Conservation (phyloP, 345 rosid species). For the Bruguiera parviflora region DNA sequence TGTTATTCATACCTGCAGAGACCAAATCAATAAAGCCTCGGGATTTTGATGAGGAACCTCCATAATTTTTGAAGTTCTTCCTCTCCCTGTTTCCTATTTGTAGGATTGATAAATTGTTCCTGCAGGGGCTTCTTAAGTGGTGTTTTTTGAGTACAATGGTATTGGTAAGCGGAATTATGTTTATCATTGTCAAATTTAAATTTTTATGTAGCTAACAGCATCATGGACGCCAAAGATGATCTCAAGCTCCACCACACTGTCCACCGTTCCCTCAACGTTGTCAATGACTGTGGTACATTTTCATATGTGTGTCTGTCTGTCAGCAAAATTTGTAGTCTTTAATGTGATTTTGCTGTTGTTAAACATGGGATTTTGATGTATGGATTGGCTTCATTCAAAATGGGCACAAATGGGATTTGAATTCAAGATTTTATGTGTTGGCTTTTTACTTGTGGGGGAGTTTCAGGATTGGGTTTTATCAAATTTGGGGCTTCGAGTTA, state of each 20-base stretch:
- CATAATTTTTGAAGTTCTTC: not conserved
- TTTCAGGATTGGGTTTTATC: not conserved
- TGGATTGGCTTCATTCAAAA: too few relatives aligned
- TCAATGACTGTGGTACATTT: slow-evolving; percentile 74
- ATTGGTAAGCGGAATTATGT: not conserved
- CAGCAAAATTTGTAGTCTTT: not conserved
- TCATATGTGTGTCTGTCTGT: too few relatives aligned
- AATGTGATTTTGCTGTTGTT: not conserved
- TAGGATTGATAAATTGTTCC: slow-evolving; percentile 1
- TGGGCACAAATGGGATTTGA: too few relatives aligned
- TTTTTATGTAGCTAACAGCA: slow-evolving; percentile 28
- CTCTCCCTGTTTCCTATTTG: not conserved
- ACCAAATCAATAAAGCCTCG: too few relatives aligned
- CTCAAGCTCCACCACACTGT: slow-evolving; percentile 94
- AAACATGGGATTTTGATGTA: too few relatives aligned
- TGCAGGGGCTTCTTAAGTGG: slow-evolving; percentile 58
- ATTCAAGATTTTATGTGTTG: not conserved
- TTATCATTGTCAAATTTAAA: not conserved
- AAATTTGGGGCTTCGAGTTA: not conserved
- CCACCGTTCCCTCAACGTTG: slow-evolving; percentile 90
- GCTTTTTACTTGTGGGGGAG: not conserved
- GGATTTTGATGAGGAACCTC: too few relatives aligned
- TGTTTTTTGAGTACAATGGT: slow-evolving; percentile 27
- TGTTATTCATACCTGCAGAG: too few relatives aligned
- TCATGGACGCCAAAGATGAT: slow-evolving; percentile 87